phyloP scores from a whole-genome alignment of 1,139 yeast species.

The Debaryomycetaceae sp. region DNA sequence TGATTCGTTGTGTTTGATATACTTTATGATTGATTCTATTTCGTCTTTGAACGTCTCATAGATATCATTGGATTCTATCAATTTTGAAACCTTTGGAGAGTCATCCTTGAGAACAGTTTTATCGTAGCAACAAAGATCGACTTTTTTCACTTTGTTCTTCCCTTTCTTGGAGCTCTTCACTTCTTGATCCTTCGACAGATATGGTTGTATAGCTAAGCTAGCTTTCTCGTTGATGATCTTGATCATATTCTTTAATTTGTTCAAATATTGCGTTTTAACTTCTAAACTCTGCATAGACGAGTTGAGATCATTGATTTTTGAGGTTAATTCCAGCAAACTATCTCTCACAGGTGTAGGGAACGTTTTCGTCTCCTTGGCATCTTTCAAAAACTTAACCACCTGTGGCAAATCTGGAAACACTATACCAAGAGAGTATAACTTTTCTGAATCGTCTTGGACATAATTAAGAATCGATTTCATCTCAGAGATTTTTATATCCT shows the following conservation, averaged over 20 bases:
- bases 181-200: slow-evolving; percentile 8
- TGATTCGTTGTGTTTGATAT: slow-evolving; percentile 5
- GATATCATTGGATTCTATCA: slow-evolving; percentile 4
- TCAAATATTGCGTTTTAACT: slow-evolving; percentile 19
- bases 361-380: slow-evolving; percentile 24
- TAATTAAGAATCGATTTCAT: slow-evolving; percentile 16
- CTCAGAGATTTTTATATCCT: slow-evolving; percentile 15
- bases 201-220: slow-evolving; percentile 11
- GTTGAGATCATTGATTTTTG: slow-evolving; percentile 18
- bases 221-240: slow-evolving; percentile 36
- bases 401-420: slow-evolving; percentile 39
- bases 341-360: slow-evolving; percentile 29
- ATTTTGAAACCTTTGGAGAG: neutral
- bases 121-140: slow-evolving; percentile 34
- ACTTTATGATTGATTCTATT: slow-evolving; percentile 5
- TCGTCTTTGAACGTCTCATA: slow-evolving; percentile 13
- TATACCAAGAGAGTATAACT: slow-evolving; percentile 24
- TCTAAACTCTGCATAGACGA: slow-evolving; percentile 16
- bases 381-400: slow-evolving; percentile 25
- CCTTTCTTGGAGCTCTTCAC: slow-evolving; percentile 16
- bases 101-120: slow-evolving; percentile 9
- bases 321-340: slow-evolving; percentile 16
- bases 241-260: slow-evolving; percentile 31
- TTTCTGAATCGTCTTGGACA: slow-evolving; percentile 12
- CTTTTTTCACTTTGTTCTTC: slow-evolving; percentile 20